Evolutionary conservation across 306 rosid species (phyloP), one percentile per base, ranked within the genome.

Genomic region (Calophaca sinica): DNA sequence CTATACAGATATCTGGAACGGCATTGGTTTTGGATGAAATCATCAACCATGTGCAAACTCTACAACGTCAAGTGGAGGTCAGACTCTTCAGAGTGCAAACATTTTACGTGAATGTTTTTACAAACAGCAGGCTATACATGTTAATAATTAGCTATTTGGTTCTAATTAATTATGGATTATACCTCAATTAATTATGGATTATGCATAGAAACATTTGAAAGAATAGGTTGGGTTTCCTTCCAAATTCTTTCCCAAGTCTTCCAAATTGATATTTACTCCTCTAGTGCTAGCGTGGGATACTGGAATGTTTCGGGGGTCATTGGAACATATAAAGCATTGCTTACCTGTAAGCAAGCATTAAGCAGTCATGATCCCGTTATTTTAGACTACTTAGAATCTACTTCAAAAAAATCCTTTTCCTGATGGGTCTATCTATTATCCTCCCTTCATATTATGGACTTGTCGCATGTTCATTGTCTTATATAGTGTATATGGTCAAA

Each of bases 31-130:
- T 94, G 72, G 98, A 94, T 77, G 97, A 94, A 84, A 94, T 89
- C 77, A 94, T 94, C 86, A 91, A 87, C 83, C 98, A 94, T 50
- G 98, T 94, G 45, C 98, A 91, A 55, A 89, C 93, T 59, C 84
- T 94, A 46, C 98, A 94, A 80, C 94, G 79, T 70, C 97, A 94
- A 87, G 98, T 94, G 79, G 98, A 94, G 98, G 98, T 94, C 74
- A 82, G 91, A 76, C 36, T 80, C 72, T 74, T 64, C 70, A 67
- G 69, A 58, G 76, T 78, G 80, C 63, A 45, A 57, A 9, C 41
- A 59, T 53, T 58, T 76, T 63, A 70, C 42, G 4, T 50, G 29
- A 33, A 74, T 42, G 36, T 77, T 74, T 81, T 80, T 41, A 66
- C 36, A 57, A 62, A 52, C 57, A 65, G 59, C 69, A 65, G 42